These are phyloP conservation scores for Phytophthora litchii DNA, from an alignment of 352 stramenopile genomes.

Conservation along the genomic window DNA sequence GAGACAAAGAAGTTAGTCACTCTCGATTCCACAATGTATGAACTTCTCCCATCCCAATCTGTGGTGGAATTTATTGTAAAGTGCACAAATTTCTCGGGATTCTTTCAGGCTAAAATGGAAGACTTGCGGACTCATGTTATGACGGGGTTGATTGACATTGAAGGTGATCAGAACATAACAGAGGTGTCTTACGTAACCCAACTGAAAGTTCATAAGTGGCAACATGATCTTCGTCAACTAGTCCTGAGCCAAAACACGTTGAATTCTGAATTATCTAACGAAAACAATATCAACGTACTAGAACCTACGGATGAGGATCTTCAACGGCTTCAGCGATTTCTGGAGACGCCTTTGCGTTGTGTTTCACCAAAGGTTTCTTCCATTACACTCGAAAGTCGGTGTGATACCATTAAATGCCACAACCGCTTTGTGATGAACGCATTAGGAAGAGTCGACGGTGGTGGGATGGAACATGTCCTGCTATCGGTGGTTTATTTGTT, in stretches of 20 bases:
- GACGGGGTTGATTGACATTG: neutral
- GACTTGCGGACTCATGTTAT: conserved; percentile 1
- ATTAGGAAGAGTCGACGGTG: conserved; percentile 6
- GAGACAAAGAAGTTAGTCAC: neutral
- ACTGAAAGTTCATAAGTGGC: conserved; percentile 7
- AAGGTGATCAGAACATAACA: neutral
- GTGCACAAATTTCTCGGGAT: conserved; percentile 13
- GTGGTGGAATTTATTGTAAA: conserved; percentile 26
- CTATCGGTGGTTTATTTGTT: conserved; percentile 29
- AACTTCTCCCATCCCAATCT: neutral
- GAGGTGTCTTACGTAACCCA: conserved; percentile 7
- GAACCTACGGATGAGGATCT: conserved; percentile 3
- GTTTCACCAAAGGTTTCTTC: conserved; percentile 6
- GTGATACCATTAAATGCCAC: conserved; percentile 9
- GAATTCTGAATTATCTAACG: neutral
- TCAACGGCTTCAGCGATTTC: conserved; percentile 26
- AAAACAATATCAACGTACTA: neutral
- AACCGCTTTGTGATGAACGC: conserved; percentile 29
- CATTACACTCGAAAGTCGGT: conserved; percentile 15
- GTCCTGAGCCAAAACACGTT: conserved; percentile 13
- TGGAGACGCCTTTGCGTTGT: conserved; percentile 17
- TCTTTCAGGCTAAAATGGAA: conserved; percentile 19
- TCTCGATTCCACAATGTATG: conserved; percentile 5
- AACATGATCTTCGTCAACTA: conserved; percentile 9
- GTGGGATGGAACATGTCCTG: conserved; percentile 1